Conservation (phyloP, 2,329 filamentous ascomycete genomes). For the Aspergillus japonicus region DNA sequence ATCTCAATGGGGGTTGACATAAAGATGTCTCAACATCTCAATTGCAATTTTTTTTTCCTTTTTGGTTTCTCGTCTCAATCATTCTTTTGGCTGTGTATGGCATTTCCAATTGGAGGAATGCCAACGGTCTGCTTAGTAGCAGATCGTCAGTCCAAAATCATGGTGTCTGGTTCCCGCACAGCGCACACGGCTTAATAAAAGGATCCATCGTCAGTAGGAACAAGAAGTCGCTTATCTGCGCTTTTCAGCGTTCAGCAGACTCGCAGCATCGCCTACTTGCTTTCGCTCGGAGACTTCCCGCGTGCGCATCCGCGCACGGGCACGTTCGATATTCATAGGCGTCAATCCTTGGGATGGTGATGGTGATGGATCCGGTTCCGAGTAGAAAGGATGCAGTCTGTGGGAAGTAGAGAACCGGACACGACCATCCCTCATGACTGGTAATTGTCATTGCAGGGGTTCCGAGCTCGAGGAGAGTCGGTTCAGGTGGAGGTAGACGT, state of each 20-base stretch:
- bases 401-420: constrained; percentile 42
- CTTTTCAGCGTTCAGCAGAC: constrained; percentile 62
- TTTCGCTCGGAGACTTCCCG: constrained; percentile 80
- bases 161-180: neutral
- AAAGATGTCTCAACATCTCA: neutral
- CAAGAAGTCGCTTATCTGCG: constrained; percentile 18
- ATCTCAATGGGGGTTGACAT: neutral
- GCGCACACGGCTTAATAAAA: neutral
- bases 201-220: neutral
- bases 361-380: constrained; percentile 34
- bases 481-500: constrained; percentile 97
- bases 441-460: constrained; percentile 88
- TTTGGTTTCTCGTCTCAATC: neutral
- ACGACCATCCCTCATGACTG: constrained; percentile 78
- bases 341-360: constrained; percentile 54
- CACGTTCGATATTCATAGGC: constrained; percentile 53
- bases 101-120: neutral
- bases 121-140: neutral
- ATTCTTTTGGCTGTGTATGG: neutral
- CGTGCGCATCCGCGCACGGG: constrained; percentile 68
- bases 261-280: constrained; percentile 86
- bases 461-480: constrained; percentile 92
- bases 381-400: constrained; percentile 41
- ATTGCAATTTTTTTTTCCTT: neutral
- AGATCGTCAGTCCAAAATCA: neutral